phyloP scores from a whole-genome alignment of 768 basidiomycete genomes.

The Trametes villosa region DNA sequence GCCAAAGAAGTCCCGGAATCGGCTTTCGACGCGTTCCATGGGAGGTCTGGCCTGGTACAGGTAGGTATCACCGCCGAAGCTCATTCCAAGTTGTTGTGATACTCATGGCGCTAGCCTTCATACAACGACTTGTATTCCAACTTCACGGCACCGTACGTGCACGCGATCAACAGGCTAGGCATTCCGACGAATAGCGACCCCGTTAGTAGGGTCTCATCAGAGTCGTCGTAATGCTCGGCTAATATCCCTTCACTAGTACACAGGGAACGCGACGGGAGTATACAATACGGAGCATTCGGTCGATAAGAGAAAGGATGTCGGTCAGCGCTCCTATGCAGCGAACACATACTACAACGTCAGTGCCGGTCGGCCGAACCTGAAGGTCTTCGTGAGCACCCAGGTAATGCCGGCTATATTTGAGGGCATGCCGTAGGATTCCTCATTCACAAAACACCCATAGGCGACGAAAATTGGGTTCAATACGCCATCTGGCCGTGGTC shows the following conservation, averaged over 20 bases:
- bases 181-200: conserved; percentile 43
- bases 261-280: conserved; percentile 2
- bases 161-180: conserved; percentile 45
- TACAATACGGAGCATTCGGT: conserved; percentile 4
- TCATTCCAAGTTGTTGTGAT: too few species aligned
- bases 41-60: conserved; percentile 51
- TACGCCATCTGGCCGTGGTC: not conserved
- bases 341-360: conserved; percentile 10
- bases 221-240: not conserved
- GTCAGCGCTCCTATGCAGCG: conserved; percentile 3
- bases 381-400: not conserved
- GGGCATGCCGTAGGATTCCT: too few species aligned
- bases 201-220: conserved; percentile 29
- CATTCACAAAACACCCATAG: too few species aligned
- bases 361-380: conserved; percentile 1
- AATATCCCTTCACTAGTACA: not conserved
- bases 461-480: not conserved
- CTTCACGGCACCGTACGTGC: not conserved
- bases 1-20: conserved; percentile 45
- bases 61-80: conserved; percentile 13
- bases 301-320: not conserved
- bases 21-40: conserved; percentile 48
- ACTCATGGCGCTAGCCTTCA: not conserved
- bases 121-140: conserved; percentile 10
- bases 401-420: too few species aligned